Base-by-base conservation (phyloP, 192 early-diverging fungal genomes). In the Coemansia sp. region DNA sequence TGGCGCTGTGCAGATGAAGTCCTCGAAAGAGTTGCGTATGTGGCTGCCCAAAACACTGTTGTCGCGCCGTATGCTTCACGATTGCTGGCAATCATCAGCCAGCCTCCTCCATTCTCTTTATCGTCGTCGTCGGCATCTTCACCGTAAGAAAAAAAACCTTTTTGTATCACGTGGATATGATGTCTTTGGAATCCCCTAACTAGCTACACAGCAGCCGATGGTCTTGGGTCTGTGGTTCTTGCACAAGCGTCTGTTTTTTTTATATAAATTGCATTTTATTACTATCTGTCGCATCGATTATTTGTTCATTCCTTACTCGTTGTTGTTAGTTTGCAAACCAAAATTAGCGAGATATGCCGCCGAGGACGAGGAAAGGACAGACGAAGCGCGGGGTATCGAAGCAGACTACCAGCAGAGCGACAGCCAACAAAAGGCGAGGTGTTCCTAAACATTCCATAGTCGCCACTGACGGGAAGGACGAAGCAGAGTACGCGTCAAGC, bases 1-100 rank as follows among this genome's bases (percentile, higher is more conserved):
- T 81, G 79, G 79, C 66, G 71, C 26, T 70, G 58, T 12, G 74
- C 64, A n/a, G 71, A 67, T 41, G 73, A 76, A 2, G 74, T 81
- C 8, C 41, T 81, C 5, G 79, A 81, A 56, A 73, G 79, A 38
- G 44, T 81, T n/a, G 71, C 68, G 14, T 76, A 45, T 69, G 62
- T 82, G 5, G 73, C 79, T 6, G 69, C 74, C 0, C 61, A 66
- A 51, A 66, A 24, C 18, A 18, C 45, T 11, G 39, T 41, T 5
- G 51, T 71, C 12, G 67, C 79, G 0, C 64, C 51, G 12, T 82
- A 68, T 30, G 79, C 74, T 0, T 44, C 75, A 3, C 63, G 74
- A 12, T 55, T 82, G 56, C 46, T 82, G 59, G 75, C 75, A 3
- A 39, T 67, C 10, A 60, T 82, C 44, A 69, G 68, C 49, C 64